A percentile compares a stretch with the other conserved stretches of the same genome.
Conservation (phyloP, 2,329 filamentous ascomycete species). For the Hypoxylon sp. region DNA sequence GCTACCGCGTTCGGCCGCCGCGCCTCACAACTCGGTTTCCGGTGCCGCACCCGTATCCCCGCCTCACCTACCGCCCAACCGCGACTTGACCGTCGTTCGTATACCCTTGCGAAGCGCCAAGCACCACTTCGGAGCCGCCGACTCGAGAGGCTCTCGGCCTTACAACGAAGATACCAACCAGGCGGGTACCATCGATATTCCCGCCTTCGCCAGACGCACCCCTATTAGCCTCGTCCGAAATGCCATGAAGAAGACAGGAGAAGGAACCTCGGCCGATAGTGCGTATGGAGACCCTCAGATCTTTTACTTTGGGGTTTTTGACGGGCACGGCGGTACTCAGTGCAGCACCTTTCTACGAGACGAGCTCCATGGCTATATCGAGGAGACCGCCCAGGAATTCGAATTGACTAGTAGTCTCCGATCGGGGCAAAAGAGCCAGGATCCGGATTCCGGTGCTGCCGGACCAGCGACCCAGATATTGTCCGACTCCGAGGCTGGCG, state of each 20-base stretch:
- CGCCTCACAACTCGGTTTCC: slow-evolving; percentile 73
- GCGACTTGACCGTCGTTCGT: slow-evolving; percentile 92
- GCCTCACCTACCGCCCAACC: slow-evolving; percentile 68
- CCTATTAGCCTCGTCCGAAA: slow-evolving; percentile 70
- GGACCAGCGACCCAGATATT: slow-evolving; percentile 31
- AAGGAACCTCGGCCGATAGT: slow-evolving; percentile 77
- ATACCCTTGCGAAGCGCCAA: slow-evolving; percentile 95
- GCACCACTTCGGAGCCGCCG: slow-evolving; percentile 89
- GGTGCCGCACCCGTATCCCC: slow-evolving; percentile 69
- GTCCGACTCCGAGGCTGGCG: slow-evolving; percentile 46
- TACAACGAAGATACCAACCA: slow-evolving; percentile 97
- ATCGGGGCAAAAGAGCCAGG: slow-evolving; percentile 50
- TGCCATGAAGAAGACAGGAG: slow-evolving; percentile 62
- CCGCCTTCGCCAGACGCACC: slow-evolving; percentile 87
- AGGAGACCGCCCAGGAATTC: slow-evolving; percentile 81
- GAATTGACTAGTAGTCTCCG: slow-evolving; percentile 81
- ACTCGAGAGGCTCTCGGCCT: slow-evolving; percentile 82
- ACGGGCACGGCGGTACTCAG: slow-evolving; percentile 91
- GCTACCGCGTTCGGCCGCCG: slow-evolving; percentile 85
- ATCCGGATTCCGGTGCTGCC: slow-evolving; percentile 22
- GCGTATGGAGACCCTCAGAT: slow-evolving; percentile 91
- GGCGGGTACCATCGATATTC: slow-evolving; percentile 91
- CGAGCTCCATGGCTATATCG: slow-evolving; percentile 87
- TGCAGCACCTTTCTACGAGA: slow-evolving; percentile 90
- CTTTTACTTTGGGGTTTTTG: slow-evolving; percentile 97